These are phyloP conservation scores for Fusarium sp. DNA, from an alignment of 2,329 filamentous ascomycete species.

Conservation along the genomic window DNA sequence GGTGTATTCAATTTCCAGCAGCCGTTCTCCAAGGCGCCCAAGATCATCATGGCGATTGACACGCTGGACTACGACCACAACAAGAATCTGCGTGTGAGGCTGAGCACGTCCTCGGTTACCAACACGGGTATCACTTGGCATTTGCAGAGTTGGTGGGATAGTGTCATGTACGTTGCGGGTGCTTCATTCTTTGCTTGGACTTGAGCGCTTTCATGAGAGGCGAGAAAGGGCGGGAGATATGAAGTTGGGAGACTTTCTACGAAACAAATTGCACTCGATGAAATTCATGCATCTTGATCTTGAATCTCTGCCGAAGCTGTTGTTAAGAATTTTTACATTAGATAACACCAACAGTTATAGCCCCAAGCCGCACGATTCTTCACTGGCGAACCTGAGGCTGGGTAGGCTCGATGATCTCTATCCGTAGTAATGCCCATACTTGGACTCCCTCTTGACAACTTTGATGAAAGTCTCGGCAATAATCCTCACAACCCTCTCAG, in stretches of 20 bases:
- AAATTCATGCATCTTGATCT: not conserved
- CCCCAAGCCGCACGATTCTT: not conserved
- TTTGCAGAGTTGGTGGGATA: constrained; percentile 9
- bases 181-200: constrained; percentile 9
- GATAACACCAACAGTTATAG: not conserved
- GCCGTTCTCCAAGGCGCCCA: not conserved
- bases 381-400: too few relatives aligned
- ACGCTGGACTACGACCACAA: not conserved
- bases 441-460: not conserved
- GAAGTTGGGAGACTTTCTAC: not conserved
- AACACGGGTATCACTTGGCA: constrained; percentile 12
- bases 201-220: not conserved
- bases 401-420: not conserved
- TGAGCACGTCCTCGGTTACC: not conserved
- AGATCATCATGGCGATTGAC: constrained; percentile 13
- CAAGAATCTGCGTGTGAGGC: constrained; percentile 3
- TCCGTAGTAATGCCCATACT: not conserved
- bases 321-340: too few relatives aligned
- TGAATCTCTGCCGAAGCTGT: not conserved
- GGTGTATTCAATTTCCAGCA: not conserved
- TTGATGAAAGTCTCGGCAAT: not conserved
- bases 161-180: not conserved
- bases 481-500: not conserved
- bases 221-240: not conserved
- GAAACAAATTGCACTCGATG: not conserved